phyloP scores from a whole-genome alignment of 768 basidiomycete genomes.

The Lactarius sp. region DNA sequence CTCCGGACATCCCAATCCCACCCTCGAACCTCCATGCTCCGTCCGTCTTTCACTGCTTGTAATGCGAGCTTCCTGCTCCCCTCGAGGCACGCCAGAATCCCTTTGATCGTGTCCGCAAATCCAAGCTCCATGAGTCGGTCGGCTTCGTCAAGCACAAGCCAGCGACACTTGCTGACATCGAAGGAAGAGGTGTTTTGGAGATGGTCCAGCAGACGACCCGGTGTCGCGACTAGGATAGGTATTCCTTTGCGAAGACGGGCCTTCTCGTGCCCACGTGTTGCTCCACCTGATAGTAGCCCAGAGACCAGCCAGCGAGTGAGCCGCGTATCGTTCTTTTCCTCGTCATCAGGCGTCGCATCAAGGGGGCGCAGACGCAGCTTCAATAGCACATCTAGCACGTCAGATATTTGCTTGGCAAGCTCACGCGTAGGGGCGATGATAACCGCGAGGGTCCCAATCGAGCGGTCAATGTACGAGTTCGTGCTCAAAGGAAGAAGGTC shows the following conservation, averaged over 20 bases:
- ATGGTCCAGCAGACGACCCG: constrained; percentile 92
- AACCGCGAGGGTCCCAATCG: constrained; percentile 90
- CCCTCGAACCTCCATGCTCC: constrained; percentile 66
- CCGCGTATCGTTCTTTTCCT: constrained; percentile 39
- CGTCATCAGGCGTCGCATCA: constrained; percentile 48
- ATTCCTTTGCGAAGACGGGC: constrained; percentile 90
- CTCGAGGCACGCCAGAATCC: constrained; percentile 83
- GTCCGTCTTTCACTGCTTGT: constrained; percentile 62
- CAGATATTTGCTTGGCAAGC: constrained; percentile 93
- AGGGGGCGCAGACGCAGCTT: constrained; percentile 64
- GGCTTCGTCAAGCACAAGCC: constrained; percentile 96
- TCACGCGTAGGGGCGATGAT: constrained; percentile 95
- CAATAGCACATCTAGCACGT: constrained; percentile 83
- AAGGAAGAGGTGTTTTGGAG: constrained; percentile 93
- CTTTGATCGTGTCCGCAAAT: constrained; percentile 92
- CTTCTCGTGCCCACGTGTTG: constrained; percentile 92
- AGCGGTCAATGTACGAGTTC: constrained; percentile 90
- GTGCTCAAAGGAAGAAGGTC: constrained; percentile 87
- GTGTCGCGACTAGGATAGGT: constrained; percentile 93
- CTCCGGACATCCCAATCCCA: constrained; percentile 80
- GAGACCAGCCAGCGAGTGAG: constrained; percentile 92
- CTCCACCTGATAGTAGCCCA: constrained; percentile 89
- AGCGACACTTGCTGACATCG: constrained; percentile 88
- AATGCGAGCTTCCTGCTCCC: constrained; percentile 70
- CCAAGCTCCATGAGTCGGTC: constrained; percentile 97